Evolutionary conservation across 2,329 filamentous ascomycete species (phyloP).

Genomic region (Madurella mycetomatis): DNA sequence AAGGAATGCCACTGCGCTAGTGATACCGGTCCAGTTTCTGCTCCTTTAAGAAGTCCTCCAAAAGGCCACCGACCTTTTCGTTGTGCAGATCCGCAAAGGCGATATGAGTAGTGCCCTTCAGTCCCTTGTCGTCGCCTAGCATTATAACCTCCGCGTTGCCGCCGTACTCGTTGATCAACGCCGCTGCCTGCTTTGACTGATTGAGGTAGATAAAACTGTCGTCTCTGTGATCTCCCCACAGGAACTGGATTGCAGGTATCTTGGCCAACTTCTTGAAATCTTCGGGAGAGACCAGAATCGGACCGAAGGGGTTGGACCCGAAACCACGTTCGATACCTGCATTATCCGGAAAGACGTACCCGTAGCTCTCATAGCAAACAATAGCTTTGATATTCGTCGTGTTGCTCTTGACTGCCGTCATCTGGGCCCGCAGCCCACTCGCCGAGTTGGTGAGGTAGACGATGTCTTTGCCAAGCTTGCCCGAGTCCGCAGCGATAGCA

Average conservation of each 20-base stretch:
- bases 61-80: slow-evolving; percentile 23
- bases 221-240: slow-evolving; percentile 28
- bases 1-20: neutral
- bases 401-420: slow-evolving; percentile 33
- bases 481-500: slow-evolving; percentile 33
- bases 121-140: slow-evolving; percentile 23
- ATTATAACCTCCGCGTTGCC: slow-evolving; percentile 27
- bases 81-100: slow-evolving; percentile 29
- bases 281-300: slow-evolving; percentile 24
- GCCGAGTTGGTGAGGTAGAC: slow-evolving; percentile 36
- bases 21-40: slow-evolving; percentile 20
- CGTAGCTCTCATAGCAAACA: slow-evolving; percentile 30
- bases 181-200: slow-evolving; percentile 22
- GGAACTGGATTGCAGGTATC: slow-evolving; percentile 25
- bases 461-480: slow-evolving; percentile 28
- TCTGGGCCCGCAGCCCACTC: slow-evolving; percentile 31
- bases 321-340: slow-evolving; percentile 2
- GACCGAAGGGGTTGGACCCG: slow-evolving; percentile 22
- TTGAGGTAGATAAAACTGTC: slow-evolving; percentile 17
- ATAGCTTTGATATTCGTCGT: slow-evolving; percentile 35
- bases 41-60: slow-evolving; percentile 24
- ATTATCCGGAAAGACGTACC: slow-evolving; percentile 27
- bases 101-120: slow-evolving; percentile 26
- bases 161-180: slow-evolving; percentile 25
- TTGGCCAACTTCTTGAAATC: slow-evolving; percentile 28